Evolutionary conservation across 495 filamentous ascomycete genomes (phyloP), one percentile per base, ranked within the genome.

Genomic region (Platismatia glauca): DNA sequence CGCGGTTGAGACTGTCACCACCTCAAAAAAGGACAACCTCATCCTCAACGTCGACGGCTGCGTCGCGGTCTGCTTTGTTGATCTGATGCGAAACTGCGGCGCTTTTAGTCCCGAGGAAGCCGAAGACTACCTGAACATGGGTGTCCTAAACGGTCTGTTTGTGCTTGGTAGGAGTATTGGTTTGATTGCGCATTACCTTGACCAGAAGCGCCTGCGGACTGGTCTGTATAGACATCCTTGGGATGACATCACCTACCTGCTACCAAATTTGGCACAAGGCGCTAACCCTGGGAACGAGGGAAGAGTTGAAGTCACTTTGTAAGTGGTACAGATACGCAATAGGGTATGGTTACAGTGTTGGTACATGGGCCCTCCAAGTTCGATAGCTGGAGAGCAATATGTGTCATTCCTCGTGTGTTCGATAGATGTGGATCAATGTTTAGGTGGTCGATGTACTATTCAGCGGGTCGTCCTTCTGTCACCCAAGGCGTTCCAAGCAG

Each of bases 21-120:
- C 94, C 12, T 96, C 91, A 67, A 98, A 98, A 88, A 98, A 98
- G 84, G 94, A 98, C 80, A 98, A 97, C 84, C 86, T 98, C 62
- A 98, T 98, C 70, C 87, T 98, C 66, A 98, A 98, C 82, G 94
- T 98, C 59, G 94, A 98, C 74, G 94, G 94, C 66, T 95, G 90
- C 75, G 85, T 98, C 68, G 94, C 94, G 67, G 94, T 98, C 72
- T 97, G 93, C 86, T 98, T 98, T 76, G 91, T 98, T 61, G 94
- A 98, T 69, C 79, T 98, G 65, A 84, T 98, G 77, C 89, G 95
- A 77, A 93, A 96, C 85, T 97, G 91, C 74, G 94, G 94, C 78
- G 94, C 94, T 60, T 98, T 98, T 85, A 77, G 75, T 57, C 58
- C 74, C 35, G 78, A 81, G 62, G 85, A 89, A 68, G 73, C 77